Conservation (phyloP, 305 asterid species). For the Solanum hybrid region DNA sequence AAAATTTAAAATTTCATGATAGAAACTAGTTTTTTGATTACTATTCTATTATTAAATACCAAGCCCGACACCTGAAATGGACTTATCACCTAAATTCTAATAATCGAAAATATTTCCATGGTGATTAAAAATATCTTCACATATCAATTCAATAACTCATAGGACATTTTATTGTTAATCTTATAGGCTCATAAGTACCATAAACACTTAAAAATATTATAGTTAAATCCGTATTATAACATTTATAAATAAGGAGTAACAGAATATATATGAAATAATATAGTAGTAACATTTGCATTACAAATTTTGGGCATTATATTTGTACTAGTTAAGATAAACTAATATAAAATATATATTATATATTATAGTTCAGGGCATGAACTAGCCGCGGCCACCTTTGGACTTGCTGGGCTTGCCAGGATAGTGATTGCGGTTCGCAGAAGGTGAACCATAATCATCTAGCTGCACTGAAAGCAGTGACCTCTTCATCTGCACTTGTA, state of each 20-base stretch:
- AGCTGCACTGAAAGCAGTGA: not conserved
- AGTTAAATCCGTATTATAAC: not conserved
- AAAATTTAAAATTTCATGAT: not conserved
- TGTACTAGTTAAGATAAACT: not conserved
- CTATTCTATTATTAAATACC: not conserved
- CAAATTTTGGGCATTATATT: not conserved
- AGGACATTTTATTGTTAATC: not conserved
- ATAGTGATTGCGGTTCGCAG: not conserved
- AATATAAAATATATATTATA: not conserved
- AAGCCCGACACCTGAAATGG: not conserved
- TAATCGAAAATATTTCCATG: not conserved
- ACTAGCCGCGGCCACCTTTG: not conserved
- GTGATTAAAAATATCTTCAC: no score
- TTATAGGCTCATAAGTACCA: not conserved
- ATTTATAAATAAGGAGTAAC: not conserved
- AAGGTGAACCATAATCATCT: not conserved
- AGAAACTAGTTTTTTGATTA: not conserved
- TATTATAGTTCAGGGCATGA: not conserved
- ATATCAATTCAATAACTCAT: not conserved
- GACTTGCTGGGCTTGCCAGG: not conserved
- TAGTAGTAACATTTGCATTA: not conserved
- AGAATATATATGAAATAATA: not conserved
- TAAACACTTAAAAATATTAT: not conserved
- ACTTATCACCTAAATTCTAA: not conserved
- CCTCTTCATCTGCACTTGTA: not conserved